These are phyloP conservation scores for Russula foetens DNA, from an alignment of 768 basidiomycete species.

Conservation along the genomic window DNA sequence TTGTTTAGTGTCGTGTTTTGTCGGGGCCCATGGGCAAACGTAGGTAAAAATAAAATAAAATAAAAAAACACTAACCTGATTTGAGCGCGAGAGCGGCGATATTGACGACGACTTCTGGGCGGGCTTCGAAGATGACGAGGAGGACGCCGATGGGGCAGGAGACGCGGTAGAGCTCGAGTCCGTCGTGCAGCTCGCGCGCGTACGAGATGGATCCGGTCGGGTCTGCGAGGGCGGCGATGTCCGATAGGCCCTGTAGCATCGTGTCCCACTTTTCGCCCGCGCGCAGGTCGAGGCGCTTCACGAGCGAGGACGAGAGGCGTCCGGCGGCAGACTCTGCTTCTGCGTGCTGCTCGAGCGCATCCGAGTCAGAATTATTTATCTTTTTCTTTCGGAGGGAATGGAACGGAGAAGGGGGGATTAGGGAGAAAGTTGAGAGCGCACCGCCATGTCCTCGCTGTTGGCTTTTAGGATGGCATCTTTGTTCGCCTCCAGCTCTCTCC, in stretches of 20 bases:
- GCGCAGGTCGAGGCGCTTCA: conserved; percentile 79
- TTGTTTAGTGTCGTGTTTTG: background rate
- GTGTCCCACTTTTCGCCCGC: conserved; percentile 86
- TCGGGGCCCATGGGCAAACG: too few relatives aligned
- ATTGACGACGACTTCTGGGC: conserved; percentile 97
- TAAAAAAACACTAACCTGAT: conserved; percentile 51
- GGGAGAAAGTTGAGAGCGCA: conserved; percentile 29
- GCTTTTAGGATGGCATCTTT: conserved; percentile 70
- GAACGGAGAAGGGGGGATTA: too few relatives aligned
- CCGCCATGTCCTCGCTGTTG: conserved; percentile 65
- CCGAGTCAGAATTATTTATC: too few relatives aligned
- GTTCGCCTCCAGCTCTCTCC: conserved; percentile 50
- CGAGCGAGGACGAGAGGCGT: conserved; percentile 70
- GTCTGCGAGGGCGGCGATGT: conserved; percentile 79
- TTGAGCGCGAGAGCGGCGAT: conserved; percentile 95
- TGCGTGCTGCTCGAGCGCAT: conserved; percentile 44
- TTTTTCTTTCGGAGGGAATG: too few relatives aligned
- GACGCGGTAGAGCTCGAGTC: conserved; percentile 83
- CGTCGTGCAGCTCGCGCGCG: conserved; percentile 83
- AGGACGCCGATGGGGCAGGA: conserved; percentile 96
- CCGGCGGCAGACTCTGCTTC: conserved; percentile 65
- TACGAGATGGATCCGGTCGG: conserved; percentile 85
- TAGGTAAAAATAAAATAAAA: too few relatives aligned
- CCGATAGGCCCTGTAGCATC: conserved; percentile 84
- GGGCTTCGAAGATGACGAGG: conserved; percentile 93